Conservation (phyloP, 129 eudicot species). For the Dittrichia graveolens region DNA sequence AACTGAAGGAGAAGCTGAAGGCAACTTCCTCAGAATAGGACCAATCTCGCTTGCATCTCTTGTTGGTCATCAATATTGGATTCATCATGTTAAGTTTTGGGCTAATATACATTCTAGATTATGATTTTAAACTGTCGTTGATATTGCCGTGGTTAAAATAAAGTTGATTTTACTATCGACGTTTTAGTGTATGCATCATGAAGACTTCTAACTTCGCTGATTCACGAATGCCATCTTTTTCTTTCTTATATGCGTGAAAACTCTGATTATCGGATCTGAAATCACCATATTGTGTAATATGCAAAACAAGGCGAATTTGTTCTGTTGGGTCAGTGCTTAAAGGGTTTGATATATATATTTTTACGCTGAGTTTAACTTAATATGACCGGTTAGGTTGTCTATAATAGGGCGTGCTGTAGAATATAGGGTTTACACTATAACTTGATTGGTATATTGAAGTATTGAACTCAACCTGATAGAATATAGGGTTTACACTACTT, state of each 20-base stretch:
- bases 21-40: slow-evolving; percentile 28
- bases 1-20: slow-evolving; percentile 75
- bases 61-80: neutral
- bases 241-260: neutral
- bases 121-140: neutral
- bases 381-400: no score
- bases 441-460: no score
- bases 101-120: slow-evolving; percentile 4
- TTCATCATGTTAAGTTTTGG: slow-evolving; percentile 10
- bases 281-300: no score
- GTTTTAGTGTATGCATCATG: neutral
- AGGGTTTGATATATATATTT: no score
- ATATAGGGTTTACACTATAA: no score
- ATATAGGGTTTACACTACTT: no score
- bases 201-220: neutral
- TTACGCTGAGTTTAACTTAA: no score
- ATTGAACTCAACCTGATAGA: no score
- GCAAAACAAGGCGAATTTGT: no score
- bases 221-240: neutral
- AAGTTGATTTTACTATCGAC: slow-evolving; percentile 15
- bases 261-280: no score
- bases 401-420: no score
- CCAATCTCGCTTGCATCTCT: neutral
- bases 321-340: no score
- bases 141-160: slow-evolving; percentile 15